These are phyloP conservation scores for Aspergillus nidulans DNA, from an alignment of 495 filamentous ascomycete species.

Conservation along the genomic window DNA sequence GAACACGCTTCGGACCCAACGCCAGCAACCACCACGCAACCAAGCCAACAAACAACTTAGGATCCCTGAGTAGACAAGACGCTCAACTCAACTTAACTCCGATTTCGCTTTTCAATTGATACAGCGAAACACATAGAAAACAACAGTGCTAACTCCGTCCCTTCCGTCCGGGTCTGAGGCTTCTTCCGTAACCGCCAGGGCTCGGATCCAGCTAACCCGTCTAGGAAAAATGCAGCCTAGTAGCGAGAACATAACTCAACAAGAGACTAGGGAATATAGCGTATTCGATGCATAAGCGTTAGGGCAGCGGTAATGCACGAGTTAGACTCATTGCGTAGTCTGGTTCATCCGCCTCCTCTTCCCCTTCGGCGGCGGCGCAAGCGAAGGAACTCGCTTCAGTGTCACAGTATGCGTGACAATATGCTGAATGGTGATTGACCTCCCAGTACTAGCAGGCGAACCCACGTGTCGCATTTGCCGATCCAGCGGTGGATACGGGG, in stretches of 20 bases:
- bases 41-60: background rate
- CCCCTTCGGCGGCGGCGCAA: conserved; percentile 11
- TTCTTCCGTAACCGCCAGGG: background rate
- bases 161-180: background rate
- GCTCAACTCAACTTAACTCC: background rate
- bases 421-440: conserved; percentile 13
- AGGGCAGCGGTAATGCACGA: too few relatives aligned
- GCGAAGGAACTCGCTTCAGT: conserved; percentile 13
- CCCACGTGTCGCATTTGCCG: conserved; percentile 1
- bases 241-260: background rate
- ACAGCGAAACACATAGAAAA: background rate
- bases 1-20: background rate
- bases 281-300: background rate
- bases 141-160: background rate
- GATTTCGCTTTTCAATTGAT: background rate
- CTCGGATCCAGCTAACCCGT: background rate
- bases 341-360: conserved; percentile 4
- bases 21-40: background rate
- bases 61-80: background rate
- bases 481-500: conserved; percentile 9
- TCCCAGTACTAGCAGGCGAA: background rate
- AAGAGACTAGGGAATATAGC: background rate
- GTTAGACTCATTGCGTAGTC: background rate
- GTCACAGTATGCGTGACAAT: conserved; percentile 17
- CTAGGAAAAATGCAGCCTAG: background rate